These are phyloP conservation scores for Inga oerstediana DNA, from an alignment of 306 rosid genomes.

Conservation along the genomic window DNA sequence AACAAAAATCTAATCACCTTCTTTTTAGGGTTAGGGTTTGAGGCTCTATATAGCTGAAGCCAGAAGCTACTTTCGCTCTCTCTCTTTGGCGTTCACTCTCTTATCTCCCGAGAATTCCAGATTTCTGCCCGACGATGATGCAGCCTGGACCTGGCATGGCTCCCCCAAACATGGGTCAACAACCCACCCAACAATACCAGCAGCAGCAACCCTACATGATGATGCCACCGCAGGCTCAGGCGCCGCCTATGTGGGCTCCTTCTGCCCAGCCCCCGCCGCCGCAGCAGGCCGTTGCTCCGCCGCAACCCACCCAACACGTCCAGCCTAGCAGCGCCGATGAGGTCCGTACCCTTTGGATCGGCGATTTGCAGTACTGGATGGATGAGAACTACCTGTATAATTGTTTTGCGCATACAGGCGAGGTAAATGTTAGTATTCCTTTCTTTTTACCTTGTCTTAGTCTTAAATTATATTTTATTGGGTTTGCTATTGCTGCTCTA, in stretches of 20 bases:
- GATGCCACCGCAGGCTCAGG: conserved; percentile 75
- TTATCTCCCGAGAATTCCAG: conserved; percentile 16
- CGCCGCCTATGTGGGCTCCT: conserved; percentile 64
- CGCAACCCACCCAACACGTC: conserved; percentile 40
- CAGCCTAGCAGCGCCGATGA: conserved; percentile 68
- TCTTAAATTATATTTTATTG: not conserved
- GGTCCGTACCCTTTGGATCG: conserved; percentile 97
- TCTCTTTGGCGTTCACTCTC: conserved; percentile 18
- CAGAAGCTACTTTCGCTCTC: not conserved
- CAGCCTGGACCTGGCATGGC: conserved; percentile 82
- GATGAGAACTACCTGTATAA: conserved; percentile 70
- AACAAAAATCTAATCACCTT: not conserved
- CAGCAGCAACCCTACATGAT: conserved; percentile 80
- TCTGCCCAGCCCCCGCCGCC: conserved; percentile 45
- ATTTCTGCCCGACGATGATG: conserved; percentile 57
- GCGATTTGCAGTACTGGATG: conserved; percentile 97
- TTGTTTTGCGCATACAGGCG: conserved; percentile 82
- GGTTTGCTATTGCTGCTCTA: not conserved
- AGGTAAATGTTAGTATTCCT: conserved; percentile 42
- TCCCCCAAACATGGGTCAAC: conserved; percentile 59
- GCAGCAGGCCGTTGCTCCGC: conserved; percentile 37
- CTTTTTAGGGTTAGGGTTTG: conserved; percentile 16
- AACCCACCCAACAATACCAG: conserved; percentile 61
- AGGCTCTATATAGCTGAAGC: not conserved
- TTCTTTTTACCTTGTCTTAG: not conserved